Percentiles rank a stretch among this genome's conserved stretches.
These are phyloP conservation scores for Xerocomellus dryophilus DNA, from an alignment of 768 basidiomycete genomes.

Conservation along the genomic window DNA sequence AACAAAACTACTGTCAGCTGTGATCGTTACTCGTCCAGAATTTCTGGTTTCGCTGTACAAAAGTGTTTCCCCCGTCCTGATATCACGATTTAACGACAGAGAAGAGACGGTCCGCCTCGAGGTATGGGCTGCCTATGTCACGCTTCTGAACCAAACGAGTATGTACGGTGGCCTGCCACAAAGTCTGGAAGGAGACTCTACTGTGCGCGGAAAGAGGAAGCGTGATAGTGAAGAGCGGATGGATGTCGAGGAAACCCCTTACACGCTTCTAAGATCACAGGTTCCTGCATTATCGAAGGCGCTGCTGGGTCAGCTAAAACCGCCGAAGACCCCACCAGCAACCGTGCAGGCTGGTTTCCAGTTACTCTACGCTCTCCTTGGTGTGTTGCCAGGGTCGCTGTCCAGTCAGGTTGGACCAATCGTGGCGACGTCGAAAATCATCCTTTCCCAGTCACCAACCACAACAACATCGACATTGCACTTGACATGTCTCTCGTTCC, in stretches of 20 bases:
- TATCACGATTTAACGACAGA: constrained; percentile 89
- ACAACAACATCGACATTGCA: constrained; percentile 82
- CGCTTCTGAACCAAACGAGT: constrained; percentile 79
- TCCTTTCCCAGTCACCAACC: constrained; percentile 64
- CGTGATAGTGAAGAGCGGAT: constrained; percentile 74
- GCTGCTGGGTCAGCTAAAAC: constrained; percentile 82
- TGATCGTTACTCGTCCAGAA: constrained; percentile 90
- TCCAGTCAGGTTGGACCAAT: constrained; percentile 65
- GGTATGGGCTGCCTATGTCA: constrained; percentile 82
- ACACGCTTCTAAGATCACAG: constrained; percentile 67
- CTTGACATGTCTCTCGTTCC: constrained; percentile 81
- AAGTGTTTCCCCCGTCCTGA: constrained; percentile 82
- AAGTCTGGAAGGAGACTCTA: constrained; percentile 43
- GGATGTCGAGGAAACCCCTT: constrained; percentile 70
- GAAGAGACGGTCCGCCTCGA: constrained; percentile 94
- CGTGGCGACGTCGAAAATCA: constrained; percentile 57
- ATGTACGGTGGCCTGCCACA: constrained; percentile 70
- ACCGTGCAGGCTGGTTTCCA: constrained; percentile 86
- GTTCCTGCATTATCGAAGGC: constrained; percentile 77
- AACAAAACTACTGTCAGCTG: constrained; percentile 81
- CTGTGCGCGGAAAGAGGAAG: constrained; percentile 67
- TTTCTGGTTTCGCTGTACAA: constrained; percentile 76
- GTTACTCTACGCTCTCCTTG: constrained; percentile 70
- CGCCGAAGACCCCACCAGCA: constrained; percentile 68
- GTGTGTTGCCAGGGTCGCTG: constrained; percentile 81